Conservation (phyloP, 495 filamentous ascomycete species). For the Penicillium daleae region DNA sequence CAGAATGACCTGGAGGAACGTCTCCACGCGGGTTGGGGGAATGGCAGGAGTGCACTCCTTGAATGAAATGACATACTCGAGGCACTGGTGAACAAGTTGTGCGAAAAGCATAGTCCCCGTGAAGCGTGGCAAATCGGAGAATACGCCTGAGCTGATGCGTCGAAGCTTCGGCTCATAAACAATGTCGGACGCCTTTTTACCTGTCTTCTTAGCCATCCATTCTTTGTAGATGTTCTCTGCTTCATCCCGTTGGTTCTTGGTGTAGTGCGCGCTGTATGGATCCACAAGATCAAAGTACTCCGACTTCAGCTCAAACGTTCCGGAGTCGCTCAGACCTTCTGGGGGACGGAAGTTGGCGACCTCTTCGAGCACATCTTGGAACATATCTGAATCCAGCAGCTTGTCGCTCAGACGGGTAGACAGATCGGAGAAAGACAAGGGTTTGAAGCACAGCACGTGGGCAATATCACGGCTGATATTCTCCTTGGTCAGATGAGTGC, state of each 20-base stretch:
- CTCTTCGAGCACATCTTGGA: constrained; percentile 84
- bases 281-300: constrained; percentile 85
- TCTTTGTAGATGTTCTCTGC: constrained; percentile 85
- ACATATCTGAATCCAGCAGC: constrained; percentile 68
- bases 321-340: constrained; percentile 88
- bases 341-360: constrained; percentile 88
- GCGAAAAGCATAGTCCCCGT: constrained; percentile 83
- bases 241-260: constrained; percentile 96
- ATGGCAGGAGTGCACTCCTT: constrained; percentile 68
- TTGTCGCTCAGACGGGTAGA: constrained; percentile 66
- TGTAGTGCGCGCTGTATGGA: constrained; percentile 93
- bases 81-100: constrained; percentile 86
- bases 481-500: constrained; percentile 63
- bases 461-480: constrained; percentile 87
- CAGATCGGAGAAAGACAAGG: constrained; percentile 90
- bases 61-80: constrained; percentile 73
- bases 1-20: constrained; percentile 86
- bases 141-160: constrained; percentile 76
- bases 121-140: constrained; percentile 73
- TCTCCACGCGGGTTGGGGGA: constrained; percentile 80
- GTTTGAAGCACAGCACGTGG: constrained; percentile 94
- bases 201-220: constrained; percentile 85
- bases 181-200: constrained; percentile 77
- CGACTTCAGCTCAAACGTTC: constrained; percentile 89
- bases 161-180: constrained; percentile 91